Conservation (phyloP, 2,329 filamentous ascomycete species). For the Colletotrichum spaethianum region DNA sequence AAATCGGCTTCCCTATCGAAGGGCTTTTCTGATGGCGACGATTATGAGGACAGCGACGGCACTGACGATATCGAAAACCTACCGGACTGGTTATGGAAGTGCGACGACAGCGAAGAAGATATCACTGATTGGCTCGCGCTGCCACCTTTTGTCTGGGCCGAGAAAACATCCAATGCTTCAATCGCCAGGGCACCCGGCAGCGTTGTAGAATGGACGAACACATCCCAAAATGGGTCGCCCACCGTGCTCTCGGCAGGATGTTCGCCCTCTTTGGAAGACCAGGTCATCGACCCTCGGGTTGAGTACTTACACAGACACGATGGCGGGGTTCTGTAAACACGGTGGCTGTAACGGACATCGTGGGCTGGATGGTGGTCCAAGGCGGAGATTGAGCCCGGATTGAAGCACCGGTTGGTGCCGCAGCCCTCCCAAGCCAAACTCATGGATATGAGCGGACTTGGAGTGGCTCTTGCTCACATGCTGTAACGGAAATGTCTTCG, state of each 20-base stretch:
- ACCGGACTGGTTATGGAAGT: constrained; percentile 41
- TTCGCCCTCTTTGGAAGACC: constrained; percentile 11
- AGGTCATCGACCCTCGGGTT: constrained; percentile 13
- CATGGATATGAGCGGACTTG: background rate
- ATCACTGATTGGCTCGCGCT: constrained; percentile 23
- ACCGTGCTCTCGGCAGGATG: constrained; percentile 17
- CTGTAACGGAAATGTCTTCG: background rate
- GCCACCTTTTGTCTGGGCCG: constrained; percentile 13
- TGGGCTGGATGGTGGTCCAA: background rate
- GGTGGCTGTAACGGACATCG: background rate
- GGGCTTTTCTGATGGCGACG: constrained; percentile 8
- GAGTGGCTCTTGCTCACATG: background rate
- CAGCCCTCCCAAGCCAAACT: background rate
- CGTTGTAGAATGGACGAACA: constrained; percentile 28
- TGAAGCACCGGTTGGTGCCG: background rate
- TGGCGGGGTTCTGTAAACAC: background rate
- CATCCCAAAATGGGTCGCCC: constrained; percentile 28
- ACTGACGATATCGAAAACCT: constrained; percentile 15
- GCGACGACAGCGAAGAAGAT: constrained; percentile 30
- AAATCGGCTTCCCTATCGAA: constrained; percentile 42
- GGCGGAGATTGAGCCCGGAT: background rate
- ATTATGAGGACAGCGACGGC: constrained; percentile 33
- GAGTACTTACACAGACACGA: constrained; percentile 20
- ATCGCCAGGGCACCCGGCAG: constrained; percentile 1
- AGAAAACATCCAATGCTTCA: constrained; percentile 17